Base-by-base conservation (phyloP, 305 asterid species). In the Fraxinus angustifolia region DNA sequence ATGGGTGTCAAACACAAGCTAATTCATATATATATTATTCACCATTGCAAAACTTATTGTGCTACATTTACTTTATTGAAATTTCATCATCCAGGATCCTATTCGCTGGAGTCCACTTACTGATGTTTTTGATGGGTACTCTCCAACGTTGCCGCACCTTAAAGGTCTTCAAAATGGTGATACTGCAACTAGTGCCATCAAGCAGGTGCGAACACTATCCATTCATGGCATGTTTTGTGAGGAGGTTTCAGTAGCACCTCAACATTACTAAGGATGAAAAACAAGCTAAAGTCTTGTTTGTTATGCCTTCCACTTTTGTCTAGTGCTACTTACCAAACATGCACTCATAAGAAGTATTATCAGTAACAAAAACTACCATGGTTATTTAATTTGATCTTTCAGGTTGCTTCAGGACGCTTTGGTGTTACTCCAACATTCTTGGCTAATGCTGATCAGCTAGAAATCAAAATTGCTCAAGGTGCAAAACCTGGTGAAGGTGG, bases 401-500 rank as follows among this genome's bases (percentile, higher is more conserved):
- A 96, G 99, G 97, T 96, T 78, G 99, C 99, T 76, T 96, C 99
- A 7, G 99, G 99, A 26, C 98, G 99, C 75, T 96, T 96, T 90
- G 99, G 99, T 86, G 99, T 96, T 78, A 96, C 99, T 56, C 99
- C 99, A 6, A 94, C 98, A 75, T 96, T 96, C 89, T 92, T 96
- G 90, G 99, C 93, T 65, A 96, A 96, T 86, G 99, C 98, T 3
- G 97, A 90, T 84, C 99, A 96, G 83, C 88, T 96, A 83, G 99
- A 96, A 88, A 96, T 96, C 81, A 94, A 94, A 89, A 93, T 94
- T 79, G 98, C 99, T 67, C 99, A 96, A 87, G 99, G 99, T 83
- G 99, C 99, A 80, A 96, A 96, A 82, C 99, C 99, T 38, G 99
- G 99, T 76, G 99, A 96, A 91, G 99, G 99, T 77, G 99, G 99